A percentile compares a stretch with the other conserved stretches of the same genome.
Conservation (phyloP, 805 yeast species). For the Sugiyamaella mastotermitis region DNA sequence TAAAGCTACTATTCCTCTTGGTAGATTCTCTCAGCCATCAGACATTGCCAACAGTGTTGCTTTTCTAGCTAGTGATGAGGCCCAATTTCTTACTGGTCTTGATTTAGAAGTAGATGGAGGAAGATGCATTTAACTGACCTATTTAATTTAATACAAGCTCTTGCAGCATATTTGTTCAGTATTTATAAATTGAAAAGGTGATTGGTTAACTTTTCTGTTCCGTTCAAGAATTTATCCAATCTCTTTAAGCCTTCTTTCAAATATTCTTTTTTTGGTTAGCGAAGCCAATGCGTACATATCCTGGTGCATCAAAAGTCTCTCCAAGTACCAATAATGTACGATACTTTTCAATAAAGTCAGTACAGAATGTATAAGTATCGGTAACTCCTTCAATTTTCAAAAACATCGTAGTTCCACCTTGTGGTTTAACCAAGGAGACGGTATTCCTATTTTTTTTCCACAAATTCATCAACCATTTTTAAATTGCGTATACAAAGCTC, state of each 20-base stretch:
- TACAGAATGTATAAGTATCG: slow-evolving; percentile 33
- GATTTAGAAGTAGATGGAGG: slow-evolving; percentile 36
- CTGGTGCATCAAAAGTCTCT: slow-evolving; percentile 39
- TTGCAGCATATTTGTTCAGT: too few species aligned
- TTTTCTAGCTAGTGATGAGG: slow-evolving; percentile 33
- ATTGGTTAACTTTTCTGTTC: too few species aligned
- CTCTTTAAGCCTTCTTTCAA: slow-evolving; percentile 32
- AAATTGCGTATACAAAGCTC: slow-evolving; percentile 37
- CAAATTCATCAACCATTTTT: slow-evolving; percentile 31
- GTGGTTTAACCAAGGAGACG: slow-evolving; percentile 39
- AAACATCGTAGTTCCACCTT: slow-evolving; percentile 45
- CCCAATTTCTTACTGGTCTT: slow-evolving; percentile 35
- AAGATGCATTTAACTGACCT: slow-evolving; percentile 11
- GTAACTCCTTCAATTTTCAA: slow-evolving; percentile 30
- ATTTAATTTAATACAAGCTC: too few species aligned
- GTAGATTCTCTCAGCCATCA: slow-evolving; percentile 32
- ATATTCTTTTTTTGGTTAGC: slow-evolving; percentile 37
- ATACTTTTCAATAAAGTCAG: slow-evolving; percentile 33
- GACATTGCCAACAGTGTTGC: slow-evolving; percentile 34
- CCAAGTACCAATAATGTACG: slow-evolving; percentile 44
- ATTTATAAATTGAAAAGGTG: too few species aligned
- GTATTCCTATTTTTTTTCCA: slow-evolving; percentile 30
- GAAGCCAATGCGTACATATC: slow-evolving; percentile 43
- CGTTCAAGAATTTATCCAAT: slow-evolving; percentile 13
- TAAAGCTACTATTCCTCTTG: slow-evolving; percentile 30